These are phyloP conservation scores for Clonostachys rhizophaga DNA, from an alignment of 2,329 filamentous ascomycete species.

Conservation along the genomic window DNA sequence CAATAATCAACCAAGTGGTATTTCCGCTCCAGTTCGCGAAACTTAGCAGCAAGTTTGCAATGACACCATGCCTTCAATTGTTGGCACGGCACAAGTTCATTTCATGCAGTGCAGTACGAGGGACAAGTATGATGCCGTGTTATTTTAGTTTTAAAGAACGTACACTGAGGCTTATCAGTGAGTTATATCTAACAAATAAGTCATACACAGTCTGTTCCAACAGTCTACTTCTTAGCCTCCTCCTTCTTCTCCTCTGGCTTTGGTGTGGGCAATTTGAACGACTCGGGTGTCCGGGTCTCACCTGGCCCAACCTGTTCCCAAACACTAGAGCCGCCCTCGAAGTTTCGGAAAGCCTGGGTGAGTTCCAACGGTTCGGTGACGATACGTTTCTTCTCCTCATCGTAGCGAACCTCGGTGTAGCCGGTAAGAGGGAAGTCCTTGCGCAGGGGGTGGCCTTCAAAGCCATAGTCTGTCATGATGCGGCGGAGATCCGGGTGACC, in stretches of 20 bases:
- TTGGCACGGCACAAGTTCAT: too few relatives aligned
- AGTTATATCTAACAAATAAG: conserved; percentile 6
- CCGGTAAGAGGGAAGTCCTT: conserved; percentile 98
- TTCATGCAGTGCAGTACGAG: too few relatives aligned
- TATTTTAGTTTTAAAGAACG: too few relatives aligned
- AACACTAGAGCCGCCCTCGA: conserved; percentile 77
- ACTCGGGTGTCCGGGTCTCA: conserved; percentile 73
- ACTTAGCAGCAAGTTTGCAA: too few relatives aligned
- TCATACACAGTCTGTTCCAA: conserved; percentile 20
- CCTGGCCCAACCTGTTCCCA: conserved; percentile 67
- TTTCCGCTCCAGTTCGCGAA: too few relatives aligned
- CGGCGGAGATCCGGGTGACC: conserved; percentile 92
- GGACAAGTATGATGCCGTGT: too few relatives aligned
- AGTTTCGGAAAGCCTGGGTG: conserved; percentile 98
- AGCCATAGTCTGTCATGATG: conserved; percentile 99
- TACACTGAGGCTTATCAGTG: neutral
- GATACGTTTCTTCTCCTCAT: conserved; percentile 99
- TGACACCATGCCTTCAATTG: too few relatives aligned
- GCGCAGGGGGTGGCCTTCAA: conserved; percentile 93
- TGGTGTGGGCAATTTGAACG: conserved; percentile 90
- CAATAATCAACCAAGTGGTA: too few relatives aligned
- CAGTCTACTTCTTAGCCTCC: conserved; percentile 81
- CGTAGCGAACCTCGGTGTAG: conserved; percentile 96
- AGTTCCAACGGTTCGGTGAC: conserved; percentile 96
- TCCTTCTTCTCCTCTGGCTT: conserved; percentile 92